Conservation (phyloP, 352 stramenopile genomes). For the Phytophthora cactorum region DNA sequence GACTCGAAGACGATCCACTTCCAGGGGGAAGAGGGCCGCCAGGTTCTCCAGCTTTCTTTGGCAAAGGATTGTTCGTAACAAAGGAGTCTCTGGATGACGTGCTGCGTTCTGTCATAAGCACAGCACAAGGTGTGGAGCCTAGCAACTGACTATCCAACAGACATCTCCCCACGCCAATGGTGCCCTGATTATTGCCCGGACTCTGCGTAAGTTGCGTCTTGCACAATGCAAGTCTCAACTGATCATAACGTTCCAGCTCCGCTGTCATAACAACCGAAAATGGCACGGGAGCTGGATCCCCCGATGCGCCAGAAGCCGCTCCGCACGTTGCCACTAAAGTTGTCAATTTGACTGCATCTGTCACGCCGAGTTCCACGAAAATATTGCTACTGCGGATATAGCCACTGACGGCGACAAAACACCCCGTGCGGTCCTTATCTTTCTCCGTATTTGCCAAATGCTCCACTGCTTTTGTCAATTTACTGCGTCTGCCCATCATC, state of each 20-base stretch:
- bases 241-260: slow-evolving; percentile 65
- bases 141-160: slow-evolving; percentile 63
- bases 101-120: slow-evolving; percentile 51
- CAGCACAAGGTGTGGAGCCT: slow-evolving; percentile 43
- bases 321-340: slow-evolving; percentile 43
- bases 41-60: slow-evolving; percentile 17
- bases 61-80: slow-evolving; percentile 16
- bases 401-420: slow-evolving; percentile 61
- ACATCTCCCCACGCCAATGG: slow-evolving; percentile 60
- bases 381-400: slow-evolving; percentile 49
- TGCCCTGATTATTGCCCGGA: slow-evolving; percentile 47
- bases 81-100: slow-evolving; percentile 51
- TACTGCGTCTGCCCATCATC: slow-evolving; percentile 54
- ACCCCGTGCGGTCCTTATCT: slow-evolving; percentile 61
- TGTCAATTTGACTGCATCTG: slow-evolving; percentile 66
- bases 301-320: slow-evolving; percentile 16
- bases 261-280: slow-evolving; percentile 66
- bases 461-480: slow-evolving; percentile 48
- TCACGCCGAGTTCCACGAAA: slow-evolving; percentile 63
- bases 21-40: neutral
- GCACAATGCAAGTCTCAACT: slow-evolving; percentile 71
- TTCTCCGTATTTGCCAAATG: slow-evolving; percentile 31
- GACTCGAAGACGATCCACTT: slow-evolving; percentile 23
- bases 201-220: slow-evolving; percentile 55
- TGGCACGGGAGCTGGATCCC: slow-evolving; percentile 43